phyloP scores from a whole-genome alignment of 768 basidiomycete genomes.

The Xerocomus spinulosus region DNA sequence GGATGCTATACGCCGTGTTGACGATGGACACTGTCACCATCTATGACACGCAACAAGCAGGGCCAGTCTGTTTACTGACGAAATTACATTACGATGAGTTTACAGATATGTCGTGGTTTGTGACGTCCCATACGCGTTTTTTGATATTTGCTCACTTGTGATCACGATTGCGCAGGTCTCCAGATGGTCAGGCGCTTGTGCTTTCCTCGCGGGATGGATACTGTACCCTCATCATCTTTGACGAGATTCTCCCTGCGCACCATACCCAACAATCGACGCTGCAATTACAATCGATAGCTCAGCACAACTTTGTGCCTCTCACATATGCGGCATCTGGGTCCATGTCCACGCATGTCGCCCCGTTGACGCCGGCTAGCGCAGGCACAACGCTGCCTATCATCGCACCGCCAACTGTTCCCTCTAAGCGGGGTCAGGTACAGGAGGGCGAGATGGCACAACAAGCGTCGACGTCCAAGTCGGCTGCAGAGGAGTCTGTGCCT shows the following conservation, averaged over 20 bases:
- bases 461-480: constrained; percentile 27
- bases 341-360: constrained; percentile 11
- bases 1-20: constrained; percentile 92
- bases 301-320: constrained; percentile 70
- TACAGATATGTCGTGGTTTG: constrained; percentile 93
- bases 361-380: constrained; percentile 27
- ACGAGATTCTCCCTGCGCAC: constrained; percentile 85
- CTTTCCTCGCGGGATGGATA: constrained; percentile 94
- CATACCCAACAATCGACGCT: constrained; percentile 89
- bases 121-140: constrained; percentile 8
- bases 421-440: constrained; percentile 37
- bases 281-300: constrained; percentile 87
- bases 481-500: constrained; percentile 21
- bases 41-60: constrained; percentile 95
- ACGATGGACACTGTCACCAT: constrained; percentile 95
- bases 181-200: constrained; percentile 90
- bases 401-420: constrained; percentile 28
- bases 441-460: constrained; percentile 9
- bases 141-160: constrained; percentile 4
- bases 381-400: constrained; percentile 34
- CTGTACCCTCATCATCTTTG: constrained; percentile 92
- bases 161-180: constrained; percentile 62
- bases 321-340: constrained; percentile 28
- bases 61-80: constrained; percentile 85
- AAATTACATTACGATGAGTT: constrained; percentile 98